Base-by-base conservation (phyloP, 2,329 filamentous ascomycete genomes). In the Delphinella strobiligena region DNA sequence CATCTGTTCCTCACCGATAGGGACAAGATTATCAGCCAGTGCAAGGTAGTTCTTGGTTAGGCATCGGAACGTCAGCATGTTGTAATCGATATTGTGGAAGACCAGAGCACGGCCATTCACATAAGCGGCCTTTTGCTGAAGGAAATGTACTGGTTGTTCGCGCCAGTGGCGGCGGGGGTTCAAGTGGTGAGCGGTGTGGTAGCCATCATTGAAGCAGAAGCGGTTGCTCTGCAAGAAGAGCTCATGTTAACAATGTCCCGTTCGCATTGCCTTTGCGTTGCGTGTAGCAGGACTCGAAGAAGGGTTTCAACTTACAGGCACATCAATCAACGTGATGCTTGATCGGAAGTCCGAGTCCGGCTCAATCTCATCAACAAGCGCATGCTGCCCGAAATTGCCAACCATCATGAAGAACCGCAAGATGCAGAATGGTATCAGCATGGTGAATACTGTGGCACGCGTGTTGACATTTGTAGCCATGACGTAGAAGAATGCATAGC, bases 371-470 rank as follows among this genome's bases (percentile, higher is more conserved):
- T 89, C 82, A 5, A 89, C 82, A 47, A 89, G 78, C 1, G 82
- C 82, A 55, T 89, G 83, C 55, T 89, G 83, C 3, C 81, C 83
- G 81, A 82, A 89, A 54, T 89, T 89, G 1, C 83, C 83, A 5
- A 83, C 69, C 83, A 88, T 89, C 46, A 89, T 58, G 0, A 77
- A 82, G 14, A 84, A 49, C 0, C 83, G 71, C 59, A 88, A 69
- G 19, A 80, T 57, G 2, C 72, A 48, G 15, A 88, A 66, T 0
- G 83, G 83, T 1, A 86, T 53, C 1, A 87, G 50, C 19, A 84
- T 70, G 0, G 75, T 75, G 49, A 80, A 84, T 4, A 74, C 52
- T 0, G 80, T 73, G 0, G 82, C 73, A 2, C 62, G 62, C 15
- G 66, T 54, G 54, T 78, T 73, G 35, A 53, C 41, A 17, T 69